Base-by-base conservation (phyloP, 768 basidiomycete species). In the Kwoniella sp. region DNA sequence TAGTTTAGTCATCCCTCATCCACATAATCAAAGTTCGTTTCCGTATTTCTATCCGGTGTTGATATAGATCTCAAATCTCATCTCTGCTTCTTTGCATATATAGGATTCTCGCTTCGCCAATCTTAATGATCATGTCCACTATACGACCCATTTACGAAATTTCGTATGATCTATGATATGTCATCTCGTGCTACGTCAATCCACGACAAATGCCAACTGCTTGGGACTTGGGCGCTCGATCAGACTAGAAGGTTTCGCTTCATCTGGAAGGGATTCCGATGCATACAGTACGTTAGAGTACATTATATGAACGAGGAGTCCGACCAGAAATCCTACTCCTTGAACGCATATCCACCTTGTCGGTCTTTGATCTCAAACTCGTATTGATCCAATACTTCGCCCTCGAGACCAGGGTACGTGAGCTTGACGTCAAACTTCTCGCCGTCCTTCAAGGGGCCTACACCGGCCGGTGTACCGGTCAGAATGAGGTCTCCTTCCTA, bases 401-500 rank as follows among this genome's bases (percentile, higher is more conserved):
- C 80, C 3, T 82, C 74, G 4, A 76, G 40, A 13, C 67, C 79
- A 6, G 80, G 74, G 65, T 88, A 86, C 4, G 85, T 81, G 51
- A 98, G 80, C 2, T 84, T 81, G 61, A 92, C 96, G 65, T 87
- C 85, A 64, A 98, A 84, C 27, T 82, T 84, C 81, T 98, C 93
- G 0, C 91, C 91, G 1, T 88, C 85, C 0, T 76, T 64, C 59
- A 97, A 76, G 1, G 88, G 86, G 21, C 93, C 92, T 2, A 97
- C 92, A 19, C 95, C 95, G 0, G 88, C 85, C 0, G 95, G 95
- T 1, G 95, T 98, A 53, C 79, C 80, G 0, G 92, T 95, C 33
- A 96, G 83, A 63, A 96, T 82, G n/a, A 95, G 82, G 69, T 96
- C 93, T 13, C 91, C 91, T 79, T 93, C 91, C 90, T 94, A 13